Base-by-base conservation (phyloP, 1,139 yeast species). In the Geotrichum macrosporum region DNA sequence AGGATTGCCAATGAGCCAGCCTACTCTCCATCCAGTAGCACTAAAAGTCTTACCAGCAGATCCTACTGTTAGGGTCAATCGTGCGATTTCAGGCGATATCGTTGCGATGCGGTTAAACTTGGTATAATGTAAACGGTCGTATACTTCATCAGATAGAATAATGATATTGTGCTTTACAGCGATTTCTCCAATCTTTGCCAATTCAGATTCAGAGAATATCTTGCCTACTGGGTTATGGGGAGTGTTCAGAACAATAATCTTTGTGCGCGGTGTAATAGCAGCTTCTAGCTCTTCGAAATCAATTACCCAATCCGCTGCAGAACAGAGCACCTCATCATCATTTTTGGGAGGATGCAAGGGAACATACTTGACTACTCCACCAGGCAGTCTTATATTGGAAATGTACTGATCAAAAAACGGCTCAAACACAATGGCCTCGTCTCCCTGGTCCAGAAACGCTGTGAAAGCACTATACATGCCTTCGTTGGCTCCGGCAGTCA, bases 201-300 rank as follows among this genome's bases (percentile, higher is more conserved):
- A 74, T 66, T 92, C 98, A 32, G 77, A 81, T 46, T 73, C 75
- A 49, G 82, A 78, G 67, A 87, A 84, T 27, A 89, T 81, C 65
- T 92, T 92, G 37, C 98, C 98, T 54, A 89, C 78, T 27, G 98
- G 98, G 64, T 92, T 92, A 68, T 92, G 97, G 5, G 98, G 98
- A 10, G 95, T 81, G 69, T 92, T 92, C 53, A 94, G 68, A 33
- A 92, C 87, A 54, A 92, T 78, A 68, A 89, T 76, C 63, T 86
- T 89, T 12, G 98, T 92, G 60, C 78, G 81, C 19, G 75, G 69
- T 29, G 81, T 77, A 54, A 92, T 79, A 4, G 92, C 80, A 1
- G 72, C 69, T 54, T 81, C 80, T 52, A 92, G 73, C 55, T 81
- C 86, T 6, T 78, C 80, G 74, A 84, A 85, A 63, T 92, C 88